Evolutionary conservation across 2,329 filamentous ascomycete species (phyloP).

Genomic region (Lachnellula occidentalis): DNA sequence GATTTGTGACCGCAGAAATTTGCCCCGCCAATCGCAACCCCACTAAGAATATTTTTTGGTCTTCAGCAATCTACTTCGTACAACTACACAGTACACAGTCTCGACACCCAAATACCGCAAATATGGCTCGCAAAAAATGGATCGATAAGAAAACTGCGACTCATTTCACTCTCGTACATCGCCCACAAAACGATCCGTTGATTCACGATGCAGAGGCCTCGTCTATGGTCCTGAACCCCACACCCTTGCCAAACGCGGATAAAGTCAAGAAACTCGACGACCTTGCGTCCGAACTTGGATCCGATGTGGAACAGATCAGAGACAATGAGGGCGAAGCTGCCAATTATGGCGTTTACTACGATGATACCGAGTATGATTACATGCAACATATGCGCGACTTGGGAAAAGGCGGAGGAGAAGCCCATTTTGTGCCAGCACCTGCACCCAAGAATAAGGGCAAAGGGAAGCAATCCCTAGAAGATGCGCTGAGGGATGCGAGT

Average conservation of each 20-base stretch:
- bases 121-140: conserved; percentile 31
- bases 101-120: conserved; percentile 17
- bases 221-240: conserved; percentile 82
- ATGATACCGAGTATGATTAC: conserved; percentile 95
- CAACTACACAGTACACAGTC: conserved; percentile 17
- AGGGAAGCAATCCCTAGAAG: conserved; percentile 74
- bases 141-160: conserved; percentile 87
- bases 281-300: conserved; percentile 68
- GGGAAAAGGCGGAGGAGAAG: conserved; percentile 61
- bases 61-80: background rate
- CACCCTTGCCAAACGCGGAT: conserved; percentile 44
- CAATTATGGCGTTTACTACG: conserved; percentile 87
- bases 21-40: background rate
- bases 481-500: conserved; percentile 65
- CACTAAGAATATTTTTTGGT: background rate
- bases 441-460: conserved; percentile 58
- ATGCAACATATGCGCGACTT: conserved; percentile 98
- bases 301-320: conserved; percentile 60
- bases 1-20: background rate
- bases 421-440: conserved; percentile 77
- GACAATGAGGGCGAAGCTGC: conserved; percentile 95
- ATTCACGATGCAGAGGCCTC: conserved; percentile 89
- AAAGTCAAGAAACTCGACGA: conserved; percentile 67
- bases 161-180: conserved; percentile 91
- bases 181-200: conserved; percentile 92